Base-by-base conservation (phyloP, 257 asterid species). In the Craterostigma plantagineum region DNA sequence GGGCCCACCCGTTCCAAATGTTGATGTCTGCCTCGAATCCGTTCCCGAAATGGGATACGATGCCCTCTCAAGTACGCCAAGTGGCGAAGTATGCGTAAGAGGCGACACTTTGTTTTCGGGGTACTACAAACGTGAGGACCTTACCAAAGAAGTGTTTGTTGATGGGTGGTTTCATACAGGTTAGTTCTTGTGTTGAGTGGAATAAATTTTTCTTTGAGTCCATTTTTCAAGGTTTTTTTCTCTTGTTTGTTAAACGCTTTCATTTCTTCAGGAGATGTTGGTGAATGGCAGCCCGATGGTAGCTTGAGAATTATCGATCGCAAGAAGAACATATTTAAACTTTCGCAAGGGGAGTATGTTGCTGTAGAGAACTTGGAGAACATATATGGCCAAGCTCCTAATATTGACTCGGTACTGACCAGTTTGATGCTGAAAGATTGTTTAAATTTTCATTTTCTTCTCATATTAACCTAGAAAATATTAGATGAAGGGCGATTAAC, bases 141-240 rank as follows among this genome's bases (percentile, higher is more conserved):
- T 87, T 16, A 87, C 98, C 17, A 71, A 68, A 53, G 98, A 87
- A 68, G 98, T 79, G 43, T 53, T 82, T 17, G 44, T 64, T 44
- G 92, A 82, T 48, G 93, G 93, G 59, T 87, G 98, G 98, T 82
- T 82, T 69, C 98, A 87, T 64, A 87, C 98, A 71, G 98, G 98
- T 87, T 34, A 35, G 51, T 34, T 46, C 38, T 50, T 34, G 46
- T 23, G 30, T 2, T 23, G 30, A 23, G 30, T 23, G n/a, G n/a
- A n/a, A n/a, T n/a, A 6, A 23, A 6, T 23, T 23, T 23, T 23
- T 23, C 2, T 23, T 23, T 23, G 30, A 6, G 30, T 23, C 30
- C 30, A 23, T 23, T 23, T 23, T 23, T 6, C 6, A n/a, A n/a
- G n/a, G n/a, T 23, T 2, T 2, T 23, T 23, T 23, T 23, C 30